These are phyloP conservation scores for Monosporascus sp. DNA, from an alignment of 2,329 filamentous ascomycete species.

Conservation along the genomic window DNA sequence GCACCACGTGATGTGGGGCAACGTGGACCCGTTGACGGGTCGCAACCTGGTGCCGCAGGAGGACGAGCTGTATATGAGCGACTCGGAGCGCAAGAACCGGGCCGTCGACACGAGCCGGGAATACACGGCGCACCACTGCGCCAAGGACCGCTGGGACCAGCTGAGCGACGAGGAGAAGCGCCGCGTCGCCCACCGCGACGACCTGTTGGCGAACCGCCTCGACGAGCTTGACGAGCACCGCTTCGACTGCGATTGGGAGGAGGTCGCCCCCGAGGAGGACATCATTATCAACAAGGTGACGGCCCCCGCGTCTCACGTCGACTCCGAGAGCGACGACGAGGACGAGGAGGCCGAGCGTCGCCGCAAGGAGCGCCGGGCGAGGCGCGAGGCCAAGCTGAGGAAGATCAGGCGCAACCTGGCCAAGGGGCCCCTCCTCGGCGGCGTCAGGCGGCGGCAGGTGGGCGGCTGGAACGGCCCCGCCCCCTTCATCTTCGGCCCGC, in stretches of 20 bases:
- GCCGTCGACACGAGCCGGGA: slow-evolving; percentile 25
- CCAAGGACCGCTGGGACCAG: slow-evolving; percentile 4
- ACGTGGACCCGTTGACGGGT: slow-evolving; percentile 48
- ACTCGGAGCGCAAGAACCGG: slow-evolving; percentile 34
- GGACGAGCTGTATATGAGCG: slow-evolving; percentile 47
- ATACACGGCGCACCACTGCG: slow-evolving; percentile 2
- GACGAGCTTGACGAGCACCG: neutral
- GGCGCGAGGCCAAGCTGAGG: no score
- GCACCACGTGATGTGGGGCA: slow-evolving; percentile 59
- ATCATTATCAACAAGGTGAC: no score
- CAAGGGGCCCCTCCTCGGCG: no score
- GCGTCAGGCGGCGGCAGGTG: no score
- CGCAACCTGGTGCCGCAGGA: slow-evolving; percentile 44
- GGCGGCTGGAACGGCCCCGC: no score
- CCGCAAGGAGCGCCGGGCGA: no score
- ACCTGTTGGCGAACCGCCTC: slow-evolving; percentile 1
- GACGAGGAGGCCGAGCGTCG: no score
- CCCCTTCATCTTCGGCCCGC: no score
- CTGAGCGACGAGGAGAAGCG: neutral
- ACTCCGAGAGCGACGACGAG: no score
- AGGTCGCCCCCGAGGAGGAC: no score
- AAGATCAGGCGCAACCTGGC: no score
- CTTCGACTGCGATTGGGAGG: neutral
- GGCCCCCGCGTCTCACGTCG: no score
- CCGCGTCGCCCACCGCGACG: neutral